Percentiles rank a stretch among this genome's conserved stretches.
phyloP scores from a whole-genome alignment of 2,329 filamentous ascomycete genomes.

The Exophiala spinifera region DNA sequence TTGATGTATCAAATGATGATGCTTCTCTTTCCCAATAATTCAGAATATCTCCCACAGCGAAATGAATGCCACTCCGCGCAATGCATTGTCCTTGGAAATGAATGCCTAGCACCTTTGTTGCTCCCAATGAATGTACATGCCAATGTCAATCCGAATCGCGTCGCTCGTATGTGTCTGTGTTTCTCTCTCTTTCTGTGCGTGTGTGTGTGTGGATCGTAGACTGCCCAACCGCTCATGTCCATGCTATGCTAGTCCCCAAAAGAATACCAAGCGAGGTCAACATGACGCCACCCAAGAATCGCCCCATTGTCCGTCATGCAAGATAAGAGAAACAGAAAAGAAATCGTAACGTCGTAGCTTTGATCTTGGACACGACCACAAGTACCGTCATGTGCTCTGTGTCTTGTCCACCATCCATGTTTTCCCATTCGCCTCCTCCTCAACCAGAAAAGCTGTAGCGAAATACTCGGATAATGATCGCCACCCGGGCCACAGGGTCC shows the following conservation, averaged over 20 bases:
- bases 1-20: not conserved
- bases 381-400: slow-evolving; percentile 23
- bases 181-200: no score
- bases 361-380: not conserved
- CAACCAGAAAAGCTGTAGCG: slow-evolving; percentile 85
- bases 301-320: not conserved
- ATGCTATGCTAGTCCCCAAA: slow-evolving; percentile 8
- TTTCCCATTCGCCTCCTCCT: slow-evolving; percentile 89
- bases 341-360: not conserved
- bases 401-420: slow-evolving; percentile 75
- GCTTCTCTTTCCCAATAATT: not conserved
- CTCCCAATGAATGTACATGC: no score
- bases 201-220: no score
- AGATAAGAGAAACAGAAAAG: not conserved
- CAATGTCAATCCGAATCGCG: no score
- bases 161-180: no score
- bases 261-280: not conserved
- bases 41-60: no score
- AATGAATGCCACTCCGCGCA: no score
- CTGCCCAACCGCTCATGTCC: not conserved
- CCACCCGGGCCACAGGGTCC: slow-evolving; percentile 87
- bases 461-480: slow-evolving; percentile 92
- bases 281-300: not conserved
- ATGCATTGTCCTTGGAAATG: no score
- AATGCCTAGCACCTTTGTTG: no score